Evolutionary conservation across 192 early-diverging fungal genomes (phyloP).

Genomic region (Entomortierella chlamydospora): DNA sequence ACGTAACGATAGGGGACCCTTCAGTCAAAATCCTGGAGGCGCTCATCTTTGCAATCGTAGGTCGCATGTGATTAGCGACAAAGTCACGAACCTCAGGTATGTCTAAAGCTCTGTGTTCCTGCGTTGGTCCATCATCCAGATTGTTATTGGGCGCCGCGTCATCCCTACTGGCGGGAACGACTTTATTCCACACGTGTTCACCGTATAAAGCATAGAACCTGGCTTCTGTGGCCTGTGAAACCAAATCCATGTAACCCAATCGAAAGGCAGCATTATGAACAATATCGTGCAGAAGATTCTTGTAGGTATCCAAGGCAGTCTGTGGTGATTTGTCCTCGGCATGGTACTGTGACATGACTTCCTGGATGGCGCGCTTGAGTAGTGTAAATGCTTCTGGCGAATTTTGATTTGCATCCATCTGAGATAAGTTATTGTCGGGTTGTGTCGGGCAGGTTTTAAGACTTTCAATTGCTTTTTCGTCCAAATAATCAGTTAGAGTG

Average conservation of each 20-base stretch:
- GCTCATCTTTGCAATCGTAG: conserved; percentile 24
- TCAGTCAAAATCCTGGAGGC: not conserved
- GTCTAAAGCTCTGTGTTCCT: not conserved
- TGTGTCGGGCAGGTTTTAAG: not conserved
- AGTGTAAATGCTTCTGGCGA: not conserved
- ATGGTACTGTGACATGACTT: conserved; percentile 14
- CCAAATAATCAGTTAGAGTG: conserved; percentile 18
- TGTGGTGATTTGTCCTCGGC: not conserved
- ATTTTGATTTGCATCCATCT: not conserved
- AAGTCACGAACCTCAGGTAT: conserved; percentile 6
- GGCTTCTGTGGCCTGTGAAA: conserved; percentile 25
- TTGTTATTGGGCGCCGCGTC: not conserved
- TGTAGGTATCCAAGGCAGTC: not conserved
- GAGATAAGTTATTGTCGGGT: not conserved
- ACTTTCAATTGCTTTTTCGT: not conserved
- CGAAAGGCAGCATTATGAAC: conserved; percentile 11
- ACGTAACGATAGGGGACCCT: not conserved
- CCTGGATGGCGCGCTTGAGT: conserved; percentile 18
- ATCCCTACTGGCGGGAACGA: not conserved
- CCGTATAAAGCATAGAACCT: conserved; percentile 21
- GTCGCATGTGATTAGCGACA: not conserved
- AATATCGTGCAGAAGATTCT: conserved; percentile 22
- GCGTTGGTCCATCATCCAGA: not conserved
- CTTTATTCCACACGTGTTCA: conserved; percentile 15
- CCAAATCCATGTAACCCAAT: conserved; percentile 13